These are phyloP conservation scores for Penicillium olsonii DNA, from an alignment of 2,329 filamentous ascomycete genomes.

Conservation along the genomic window DNA sequence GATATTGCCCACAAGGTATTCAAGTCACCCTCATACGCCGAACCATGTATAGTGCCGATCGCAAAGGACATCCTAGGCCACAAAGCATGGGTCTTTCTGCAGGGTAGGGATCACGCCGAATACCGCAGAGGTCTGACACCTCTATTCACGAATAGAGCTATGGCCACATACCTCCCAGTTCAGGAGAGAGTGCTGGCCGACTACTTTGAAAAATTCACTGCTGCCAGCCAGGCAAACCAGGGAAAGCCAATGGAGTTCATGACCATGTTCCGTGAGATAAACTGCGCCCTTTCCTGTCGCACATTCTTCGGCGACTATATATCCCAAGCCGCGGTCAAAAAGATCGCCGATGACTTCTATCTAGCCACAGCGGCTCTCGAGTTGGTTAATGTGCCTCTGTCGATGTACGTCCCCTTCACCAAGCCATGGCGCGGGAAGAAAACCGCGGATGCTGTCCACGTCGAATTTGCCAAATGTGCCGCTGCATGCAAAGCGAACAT, in stretches of 20 bases:
- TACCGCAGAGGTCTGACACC: conserved; percentile 88
- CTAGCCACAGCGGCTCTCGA: conserved; percentile 87
- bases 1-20: conserved; percentile 90
- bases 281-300: conserved; percentile 83
- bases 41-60: conserved; percentile 86
- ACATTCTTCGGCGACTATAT: conserved; percentile 92
- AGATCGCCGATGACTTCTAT: conserved; percentile 89
- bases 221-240: conserved; percentile 66
- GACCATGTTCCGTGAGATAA: conserved; percentile 81
- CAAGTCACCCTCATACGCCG: conserved; percentile 81
- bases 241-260: conserved; percentile 77
- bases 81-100: conserved; percentile 90
- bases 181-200: conserved; percentile 81
- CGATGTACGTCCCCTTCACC: conserved; percentile 81
- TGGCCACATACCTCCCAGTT: conserved; percentile 81
- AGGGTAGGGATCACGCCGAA: conserved; percentile 84
- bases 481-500: conserved; percentile 84
- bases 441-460: conserved; percentile 78
- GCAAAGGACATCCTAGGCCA: conserved; percentile 82
- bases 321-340: conserved; percentile 79
- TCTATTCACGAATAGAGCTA: conserved; percentile 81
- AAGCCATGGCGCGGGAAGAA: conserved; percentile 91
- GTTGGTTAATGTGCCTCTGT: conserved; percentile 80
- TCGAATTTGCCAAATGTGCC: conserved; percentile 80
- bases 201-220: conserved; percentile 74